A percentile compares a stretch with the other conserved stretches of the same genome.
Evolutionary conservation across 768 basidiomycete species (phyloP).

Genomic region (Suillus subalutaceus): DNA sequence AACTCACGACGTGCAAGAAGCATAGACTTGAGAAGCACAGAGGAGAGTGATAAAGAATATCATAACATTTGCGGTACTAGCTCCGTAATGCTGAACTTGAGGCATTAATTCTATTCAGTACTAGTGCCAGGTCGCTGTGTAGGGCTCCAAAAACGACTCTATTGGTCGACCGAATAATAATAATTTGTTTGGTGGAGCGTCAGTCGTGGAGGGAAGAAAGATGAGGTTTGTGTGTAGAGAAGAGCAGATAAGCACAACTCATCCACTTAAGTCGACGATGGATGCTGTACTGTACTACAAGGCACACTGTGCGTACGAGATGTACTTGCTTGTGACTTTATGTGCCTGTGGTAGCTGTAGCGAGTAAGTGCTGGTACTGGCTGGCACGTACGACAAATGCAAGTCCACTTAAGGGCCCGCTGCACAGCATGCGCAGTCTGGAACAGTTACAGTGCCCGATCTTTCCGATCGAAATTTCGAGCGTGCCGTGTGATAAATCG

Average conservation of each 20-base stretch:
- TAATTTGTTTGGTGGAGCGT: neutral
- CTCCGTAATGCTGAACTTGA: neutral
- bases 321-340: too few relatives aligned
- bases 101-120: neutral
- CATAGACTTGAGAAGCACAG: constrained; percentile 6
- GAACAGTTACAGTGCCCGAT: neutral
- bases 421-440: neutral
- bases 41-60: neutral
- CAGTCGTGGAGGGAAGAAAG: neutral
- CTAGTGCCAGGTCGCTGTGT: neutral
- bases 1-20: constrained; percentile 1
- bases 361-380: too few relatives aligned
- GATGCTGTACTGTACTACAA: neutral
- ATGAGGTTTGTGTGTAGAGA: neutral
- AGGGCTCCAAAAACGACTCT: neutral
- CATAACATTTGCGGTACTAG: neutral
- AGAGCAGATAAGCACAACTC: neutral
- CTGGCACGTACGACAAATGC: neutral
- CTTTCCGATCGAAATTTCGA: neutral
- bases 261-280: neutral
- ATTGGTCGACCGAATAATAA: neutral
- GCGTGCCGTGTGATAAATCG: neutral
- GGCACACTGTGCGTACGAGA: too few relatives aligned
- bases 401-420: neutral
- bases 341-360: neutral